phyloP scores from a whole-genome alignment of 106 monocot species.

The Cymbidium sinense region DNA sequence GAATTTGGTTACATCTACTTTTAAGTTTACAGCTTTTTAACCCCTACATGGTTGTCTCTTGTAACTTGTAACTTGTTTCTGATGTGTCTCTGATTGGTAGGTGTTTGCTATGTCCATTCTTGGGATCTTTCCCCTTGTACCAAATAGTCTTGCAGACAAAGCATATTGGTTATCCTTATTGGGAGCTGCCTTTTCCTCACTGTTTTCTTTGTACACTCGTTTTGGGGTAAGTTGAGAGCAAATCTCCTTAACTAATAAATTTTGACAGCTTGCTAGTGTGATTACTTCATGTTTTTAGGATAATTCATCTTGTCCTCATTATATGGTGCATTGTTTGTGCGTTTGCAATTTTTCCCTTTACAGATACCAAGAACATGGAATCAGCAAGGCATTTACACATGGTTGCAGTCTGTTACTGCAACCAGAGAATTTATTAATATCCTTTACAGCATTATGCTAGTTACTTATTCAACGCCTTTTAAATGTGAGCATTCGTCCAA shows the following conservation, averaged over 20 bases:
- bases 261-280: background rate
- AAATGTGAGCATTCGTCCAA: conserved; percentile 49
- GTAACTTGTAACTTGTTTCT: background rate
- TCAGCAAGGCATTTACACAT: conserved; percentile 42
- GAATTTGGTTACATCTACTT: background rate
- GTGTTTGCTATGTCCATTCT: conserved; percentile 52
- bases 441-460: conserved; percentile 60
- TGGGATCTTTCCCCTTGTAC: conserved; percentile 56
- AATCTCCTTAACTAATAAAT: background rate
- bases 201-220: conserved; percentile 58
- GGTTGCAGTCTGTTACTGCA: conserved; percentile 61
- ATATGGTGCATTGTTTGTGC: background rate
- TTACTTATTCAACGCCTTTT: conserved; percentile 55
- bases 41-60: background rate
- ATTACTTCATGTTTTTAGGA: background rate
- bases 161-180: conserved; percentile 59
- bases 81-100: conserved; percentile 19
- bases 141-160: conserved; percentile 47
- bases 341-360: conserved; percentile 5
- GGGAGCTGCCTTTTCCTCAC: conserved; percentile 56
- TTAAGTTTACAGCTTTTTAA: background rate
- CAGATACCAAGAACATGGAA: conserved; percentile 89
- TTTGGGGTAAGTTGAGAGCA: conserved; percentile 42
- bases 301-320: background rate
- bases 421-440: conserved; percentile 80